These are phyloP conservation scores for Isatis lusitanica DNA, from an alignment of 441 rosid genomes.

Conservation along the genomic window DNA sequence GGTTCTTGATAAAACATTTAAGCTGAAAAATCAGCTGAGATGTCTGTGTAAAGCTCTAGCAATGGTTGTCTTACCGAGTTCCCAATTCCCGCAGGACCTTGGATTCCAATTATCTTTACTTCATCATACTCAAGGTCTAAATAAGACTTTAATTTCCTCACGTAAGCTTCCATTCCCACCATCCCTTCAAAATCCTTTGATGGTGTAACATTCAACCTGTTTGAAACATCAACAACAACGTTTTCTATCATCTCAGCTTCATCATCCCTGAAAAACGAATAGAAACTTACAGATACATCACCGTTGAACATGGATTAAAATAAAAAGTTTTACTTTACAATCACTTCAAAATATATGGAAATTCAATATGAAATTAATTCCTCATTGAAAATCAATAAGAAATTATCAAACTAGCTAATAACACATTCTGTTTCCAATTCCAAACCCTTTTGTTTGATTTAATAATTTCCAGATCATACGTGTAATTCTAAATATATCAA, in stretches of 20 bases:
- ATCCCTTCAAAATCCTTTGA: slow-evolving; percentile 10
- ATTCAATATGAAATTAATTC: neutral
- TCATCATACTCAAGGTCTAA: neutral
- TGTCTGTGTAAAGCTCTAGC: slow-evolving; percentile 17
- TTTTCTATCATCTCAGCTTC: slow-evolving; percentile 24
- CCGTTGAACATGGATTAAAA: neutral
- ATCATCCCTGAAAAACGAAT: neutral
- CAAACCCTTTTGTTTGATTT: too few species aligned
- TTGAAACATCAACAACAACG: slow-evolving; percentile 6
- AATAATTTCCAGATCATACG: too few species aligned
- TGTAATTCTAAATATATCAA: too few species aligned
- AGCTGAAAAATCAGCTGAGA: neutral
- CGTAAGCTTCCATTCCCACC: slow-evolving; percentile 16
- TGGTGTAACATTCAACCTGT: neutral
- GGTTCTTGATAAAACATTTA: slow-evolving; percentile 2
- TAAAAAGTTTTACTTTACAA: neutral
- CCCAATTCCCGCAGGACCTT: slow-evolving; percentile 33
- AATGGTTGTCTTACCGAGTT: slow-evolving; percentile 28
- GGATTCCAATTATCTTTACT: slow-evolving; percentile 9
- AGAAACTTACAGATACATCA: neutral
- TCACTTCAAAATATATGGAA: neutral
- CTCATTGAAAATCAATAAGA: neutral
- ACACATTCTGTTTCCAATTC: neutral
- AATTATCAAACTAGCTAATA: neutral
- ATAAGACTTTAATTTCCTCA: neutral